Evolutionary conservation across 2,329 filamentous ascomycete species (phyloP).

Genomic region (Samsoniella hepiali): DNA sequence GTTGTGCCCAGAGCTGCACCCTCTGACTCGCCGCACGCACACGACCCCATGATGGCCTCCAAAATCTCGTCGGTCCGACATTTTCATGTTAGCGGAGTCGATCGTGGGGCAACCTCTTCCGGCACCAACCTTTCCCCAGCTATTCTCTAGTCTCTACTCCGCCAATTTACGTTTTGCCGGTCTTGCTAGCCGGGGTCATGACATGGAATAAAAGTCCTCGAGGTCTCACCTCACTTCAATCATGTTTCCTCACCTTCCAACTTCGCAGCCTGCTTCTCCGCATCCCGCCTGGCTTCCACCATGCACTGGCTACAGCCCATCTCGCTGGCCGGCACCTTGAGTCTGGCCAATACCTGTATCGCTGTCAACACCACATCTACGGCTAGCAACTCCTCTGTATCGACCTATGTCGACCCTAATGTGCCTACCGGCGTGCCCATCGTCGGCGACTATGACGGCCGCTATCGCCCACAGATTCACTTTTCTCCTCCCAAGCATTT

Average conservation of each 20-base stretch:
- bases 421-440: conserved; percentile 27
- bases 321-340: conserved; percentile 14
- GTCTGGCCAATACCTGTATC: conserved; percentile 7
- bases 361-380: conserved; percentile 1
- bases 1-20: neutral
- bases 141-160: neutral
- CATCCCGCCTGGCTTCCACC: neutral
- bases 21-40: neutral
- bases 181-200: neutral
- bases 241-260: neutral
- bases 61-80: conserved; percentile 13
- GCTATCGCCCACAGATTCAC: conserved; percentile 51
- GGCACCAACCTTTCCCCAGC: neutral
- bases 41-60: neutral
- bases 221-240: neutral
- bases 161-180: conserved; percentile 5
- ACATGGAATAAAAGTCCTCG: neutral
- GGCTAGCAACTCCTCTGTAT: neutral
- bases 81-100: neutral
- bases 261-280: neutral
- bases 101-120: conserved; percentile 12
- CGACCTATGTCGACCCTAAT: conserved; percentile 16
- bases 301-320: conserved; percentile 20
- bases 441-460: conserved; percentile 27
- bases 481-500: conserved; percentile 52